Conservation (phyloP, 805 yeast genomes). For the Starmerella roubikii region DNA sequence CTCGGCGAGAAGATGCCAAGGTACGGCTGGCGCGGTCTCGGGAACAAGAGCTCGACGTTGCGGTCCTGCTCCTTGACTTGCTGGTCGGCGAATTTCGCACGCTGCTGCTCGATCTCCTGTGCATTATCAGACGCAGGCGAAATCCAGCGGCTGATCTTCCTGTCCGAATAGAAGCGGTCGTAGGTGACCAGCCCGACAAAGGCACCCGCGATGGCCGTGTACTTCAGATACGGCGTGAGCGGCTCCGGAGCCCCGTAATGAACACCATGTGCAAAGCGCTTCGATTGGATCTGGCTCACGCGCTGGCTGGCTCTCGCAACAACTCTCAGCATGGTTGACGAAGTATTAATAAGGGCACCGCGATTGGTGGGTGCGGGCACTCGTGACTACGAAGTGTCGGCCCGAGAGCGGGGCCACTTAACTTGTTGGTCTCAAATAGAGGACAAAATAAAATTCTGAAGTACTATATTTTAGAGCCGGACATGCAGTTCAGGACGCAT, state of each 20-base stretch:
- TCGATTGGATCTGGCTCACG: not conserved
- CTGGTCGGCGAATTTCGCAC: constrained; percentile 14
- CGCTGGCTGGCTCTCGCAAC: constrained; percentile 1
- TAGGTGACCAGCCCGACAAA: constrained; percentile 17
- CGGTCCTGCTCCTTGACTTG: constrained; percentile 16
- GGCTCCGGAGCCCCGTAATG: constrained; percentile 22
- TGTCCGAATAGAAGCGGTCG: constrained; percentile 21
- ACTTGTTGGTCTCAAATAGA: no score
- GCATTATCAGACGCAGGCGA: constrained; percentile 16
- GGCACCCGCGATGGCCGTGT: constrained; percentile 18
- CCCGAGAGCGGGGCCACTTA: no score
- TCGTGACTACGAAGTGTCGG: no score
- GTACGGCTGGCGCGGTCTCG: constrained; percentile 13
- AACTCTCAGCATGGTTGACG: constrained; percentile 7
- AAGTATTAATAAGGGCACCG: not conserved
- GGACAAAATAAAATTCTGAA: no score
- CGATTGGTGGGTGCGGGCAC: not conserved
- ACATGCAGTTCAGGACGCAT: no score
- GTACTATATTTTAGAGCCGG: no score
- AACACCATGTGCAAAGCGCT: constrained; percentile 14
- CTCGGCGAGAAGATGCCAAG: constrained; percentile 16
- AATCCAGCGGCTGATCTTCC: constrained; percentile 16
- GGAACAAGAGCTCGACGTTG: constrained; percentile 15
- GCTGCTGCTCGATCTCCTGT: constrained; percentile 14
- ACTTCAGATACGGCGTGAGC: constrained; percentile 16